These are phyloP conservation scores for Plectosphaerella plurivora DNA, from an alignment of 2,329 filamentous ascomycete genomes.

Conservation along the genomic window DNA sequence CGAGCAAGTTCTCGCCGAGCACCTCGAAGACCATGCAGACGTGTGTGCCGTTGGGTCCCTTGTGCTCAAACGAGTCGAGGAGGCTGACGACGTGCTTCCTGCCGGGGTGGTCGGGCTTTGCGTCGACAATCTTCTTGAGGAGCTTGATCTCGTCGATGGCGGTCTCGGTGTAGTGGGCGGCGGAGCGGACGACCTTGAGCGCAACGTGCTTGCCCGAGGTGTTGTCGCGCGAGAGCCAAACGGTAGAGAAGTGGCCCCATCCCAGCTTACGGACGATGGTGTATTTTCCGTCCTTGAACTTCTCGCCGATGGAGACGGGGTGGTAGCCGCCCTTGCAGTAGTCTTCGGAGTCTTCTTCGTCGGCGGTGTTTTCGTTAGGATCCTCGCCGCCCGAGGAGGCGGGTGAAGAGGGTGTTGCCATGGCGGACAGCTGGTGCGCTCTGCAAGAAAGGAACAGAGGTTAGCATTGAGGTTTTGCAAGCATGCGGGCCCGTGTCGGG, in stretches of 20 bases:
- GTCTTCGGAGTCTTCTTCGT: slow-evolving; percentile 98
- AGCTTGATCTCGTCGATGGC: slow-evolving; percentile 99
- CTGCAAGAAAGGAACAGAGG: slow-evolving; percentile 29
- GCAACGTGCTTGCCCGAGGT: slow-evolving; percentile 89
- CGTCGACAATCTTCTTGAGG: slow-evolving; percentile 92
- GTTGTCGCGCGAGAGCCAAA: slow-evolving; percentile 82
- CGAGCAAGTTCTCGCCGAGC: slow-evolving; percentile 87
- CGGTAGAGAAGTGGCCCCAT: slow-evolving; percentile 99
- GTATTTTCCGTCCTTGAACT: slow-evolving; percentile 97
- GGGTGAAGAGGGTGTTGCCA: slow-evolving; percentile 68
- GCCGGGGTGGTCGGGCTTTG: slow-evolving; percentile 90
- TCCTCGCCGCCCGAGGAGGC: slow-evolving; percentile 72
- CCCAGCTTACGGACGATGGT: slow-evolving; percentile 93
- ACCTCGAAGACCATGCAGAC: slow-evolving; percentile 99
- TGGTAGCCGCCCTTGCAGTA: slow-evolving; percentile 99
- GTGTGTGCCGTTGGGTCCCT: slow-evolving; percentile 91
- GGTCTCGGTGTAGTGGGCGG: slow-evolving; percentile 97
- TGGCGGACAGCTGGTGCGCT: slow-evolving; percentile 51
- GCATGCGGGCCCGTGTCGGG: background rate
- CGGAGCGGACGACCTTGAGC: slow-evolving; percentile 94
- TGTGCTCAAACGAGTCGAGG: slow-evolving; percentile 95
- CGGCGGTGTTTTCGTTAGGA: slow-evolving; percentile 83
- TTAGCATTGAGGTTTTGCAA: slow-evolving; percentile 4
- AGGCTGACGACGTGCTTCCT: slow-evolving; percentile 94
- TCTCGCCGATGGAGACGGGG: slow-evolving; percentile 88